phyloP scores from a whole-genome alignment of 441 rosid genomes.

The Euphorbia celastroides region DNA sequence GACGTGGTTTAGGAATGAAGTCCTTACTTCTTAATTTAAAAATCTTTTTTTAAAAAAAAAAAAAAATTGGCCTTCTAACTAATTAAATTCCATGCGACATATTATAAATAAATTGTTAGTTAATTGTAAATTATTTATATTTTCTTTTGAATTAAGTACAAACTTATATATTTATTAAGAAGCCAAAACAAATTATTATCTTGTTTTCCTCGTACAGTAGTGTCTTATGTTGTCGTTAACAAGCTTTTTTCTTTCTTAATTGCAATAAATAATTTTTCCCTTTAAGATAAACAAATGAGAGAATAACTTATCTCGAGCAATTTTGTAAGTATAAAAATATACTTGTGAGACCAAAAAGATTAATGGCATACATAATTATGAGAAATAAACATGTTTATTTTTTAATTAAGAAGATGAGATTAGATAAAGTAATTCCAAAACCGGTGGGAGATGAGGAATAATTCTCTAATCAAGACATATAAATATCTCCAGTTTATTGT shows the following conservation, averaged over 20 bases:
- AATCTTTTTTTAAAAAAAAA: too few species aligned
- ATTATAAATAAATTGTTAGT: too few species aligned
- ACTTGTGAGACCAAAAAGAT: neutral
- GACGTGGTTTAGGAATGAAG: too few species aligned
- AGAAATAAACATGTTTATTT: neutral
- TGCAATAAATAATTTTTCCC: neutral
- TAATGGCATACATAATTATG: conserved; percentile 7
- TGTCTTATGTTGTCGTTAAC: neutral
- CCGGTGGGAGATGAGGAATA: neutral
- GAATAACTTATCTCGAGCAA: neutral
- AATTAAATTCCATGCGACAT: too few species aligned
- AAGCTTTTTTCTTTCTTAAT: neutral
- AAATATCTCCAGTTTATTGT: neutral
- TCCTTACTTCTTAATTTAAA: too few species aligned
- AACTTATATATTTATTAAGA: neutral
- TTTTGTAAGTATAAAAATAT: neutral
- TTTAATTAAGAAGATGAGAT: neutral
- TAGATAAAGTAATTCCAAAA: conserved; percentile 11
- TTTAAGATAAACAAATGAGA: neutral
- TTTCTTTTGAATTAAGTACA: neutral
- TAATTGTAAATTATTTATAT: too few species aligned
- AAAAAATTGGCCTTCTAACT: too few species aligned
- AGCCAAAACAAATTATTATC: neutral
- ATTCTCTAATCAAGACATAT: conserved; percentile 4
- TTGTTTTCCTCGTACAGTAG: neutral